Evolutionary conservation across 2,329 filamentous ascomycete genomes (phyloP).

Genomic region (Cladosporium sp.): DNA sequence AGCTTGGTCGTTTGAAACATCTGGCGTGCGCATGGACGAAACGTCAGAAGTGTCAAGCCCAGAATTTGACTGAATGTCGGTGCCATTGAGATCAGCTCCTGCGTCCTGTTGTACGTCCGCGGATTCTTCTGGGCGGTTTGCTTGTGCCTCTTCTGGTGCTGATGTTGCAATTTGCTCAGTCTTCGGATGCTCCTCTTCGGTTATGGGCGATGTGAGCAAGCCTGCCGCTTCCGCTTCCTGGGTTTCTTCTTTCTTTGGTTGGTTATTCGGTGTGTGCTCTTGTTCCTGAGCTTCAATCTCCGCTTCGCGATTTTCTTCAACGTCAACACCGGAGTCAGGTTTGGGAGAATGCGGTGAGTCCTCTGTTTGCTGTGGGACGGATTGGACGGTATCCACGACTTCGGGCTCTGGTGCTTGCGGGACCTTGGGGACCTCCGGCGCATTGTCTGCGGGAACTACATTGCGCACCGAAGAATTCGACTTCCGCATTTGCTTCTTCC

Average conservation of each 20-base stretch:
- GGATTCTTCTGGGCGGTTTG: not conserved
- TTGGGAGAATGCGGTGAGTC: constrained; percentile 30
- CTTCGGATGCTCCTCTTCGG: not conserved
- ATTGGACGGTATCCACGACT: not conserved
- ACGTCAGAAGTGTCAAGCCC: too few relatives aligned
- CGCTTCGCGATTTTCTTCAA: constrained; percentile 35
- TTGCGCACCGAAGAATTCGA: constrained; percentile 19
- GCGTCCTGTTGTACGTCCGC: not conserved
- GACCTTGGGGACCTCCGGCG: constrained; percentile 13
- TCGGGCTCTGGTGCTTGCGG: not conserved
- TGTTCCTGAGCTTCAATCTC: not conserved
- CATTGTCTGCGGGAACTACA: constrained; percentile 13
- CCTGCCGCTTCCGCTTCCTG: not conserved
- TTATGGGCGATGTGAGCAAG: not conserved
- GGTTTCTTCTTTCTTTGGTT: too few relatives aligned
- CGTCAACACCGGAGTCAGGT: constrained; percentile 53
- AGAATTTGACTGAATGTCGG: too few relatives aligned
- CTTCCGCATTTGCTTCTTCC: constrained; percentile 69
- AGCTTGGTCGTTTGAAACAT: too few relatives aligned
- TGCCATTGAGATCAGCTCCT: not conserved
- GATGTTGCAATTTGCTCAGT: not conserved
- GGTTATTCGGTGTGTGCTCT: not conserved
- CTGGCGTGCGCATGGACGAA: too few relatives aligned
- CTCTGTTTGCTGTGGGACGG: not conserved
- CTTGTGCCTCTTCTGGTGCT: not conserved